Evolutionary conservation across 805 yeast species (phyloP), one percentile per base, ranked within the genome.

Genomic region (Candida stauntonica): DNA sequence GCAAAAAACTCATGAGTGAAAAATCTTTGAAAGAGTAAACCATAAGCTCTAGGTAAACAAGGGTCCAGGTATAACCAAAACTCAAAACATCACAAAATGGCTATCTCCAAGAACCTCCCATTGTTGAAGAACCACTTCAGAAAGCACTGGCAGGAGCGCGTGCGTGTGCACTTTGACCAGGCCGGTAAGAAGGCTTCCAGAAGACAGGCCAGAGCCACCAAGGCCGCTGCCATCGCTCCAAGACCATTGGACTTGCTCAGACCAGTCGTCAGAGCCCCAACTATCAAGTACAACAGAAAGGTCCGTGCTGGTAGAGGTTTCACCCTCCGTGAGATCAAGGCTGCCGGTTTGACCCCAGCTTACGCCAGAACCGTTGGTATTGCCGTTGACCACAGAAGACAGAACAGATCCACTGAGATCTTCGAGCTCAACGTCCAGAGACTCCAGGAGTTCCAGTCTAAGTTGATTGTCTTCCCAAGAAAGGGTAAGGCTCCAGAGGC

Each of bases 131-230:
- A 91, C 84, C 99, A 93, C 81, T 91, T 91, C 95, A 85, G 97
- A 81, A 91, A 91, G 86, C 91, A 91, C 95, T 93, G 99, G 99
- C 98, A 93, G 79, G 95, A 87, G 75, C 86, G 98, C 69, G 99
- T 93, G 81, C 86, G 79, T 72, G 96, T 87, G 65, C 99, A 94
- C 88, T 85, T 93, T 70, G 97, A 93, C 91, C 99, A 93, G 81
- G 96, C 99, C 67, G 99, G 99, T 72, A 88, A 91, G 83, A 93
- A 93, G 83, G 88, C 75, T 66, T 81, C 95, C 55, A 88, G 99
- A 83, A 85, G 99, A 78, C 77, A 75, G 58, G 84, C 96, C 58
- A 87, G 99, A 77, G 83, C 86, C 67, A 63, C 82, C 62, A 89
- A 85, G 79, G 95, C 96, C 62, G 96, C 96, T 62, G 75, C 75